phyloP scores from a whole-genome alignment of 768 basidiomycete genomes.

The Tricholoma saponaceum region DNA sequence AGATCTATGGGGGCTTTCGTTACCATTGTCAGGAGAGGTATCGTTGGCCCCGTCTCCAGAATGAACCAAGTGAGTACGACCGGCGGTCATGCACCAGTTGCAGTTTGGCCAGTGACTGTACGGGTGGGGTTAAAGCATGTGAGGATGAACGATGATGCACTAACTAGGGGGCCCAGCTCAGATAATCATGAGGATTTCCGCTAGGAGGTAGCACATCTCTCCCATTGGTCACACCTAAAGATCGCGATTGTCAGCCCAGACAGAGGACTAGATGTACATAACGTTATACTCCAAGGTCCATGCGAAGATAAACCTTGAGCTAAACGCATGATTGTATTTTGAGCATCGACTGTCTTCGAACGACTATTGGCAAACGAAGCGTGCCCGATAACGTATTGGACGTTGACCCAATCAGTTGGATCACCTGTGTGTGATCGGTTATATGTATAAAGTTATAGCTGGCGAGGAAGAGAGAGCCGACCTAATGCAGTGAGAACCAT shows the following conservation, averaged over 20 bases:
- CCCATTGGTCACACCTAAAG: background rate
- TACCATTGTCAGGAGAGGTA: background rate
- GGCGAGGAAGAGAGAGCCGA: background rate
- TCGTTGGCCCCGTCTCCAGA: background rate
- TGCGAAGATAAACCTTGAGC: background rate
- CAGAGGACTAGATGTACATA: background rate
- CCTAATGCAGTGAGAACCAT: background rate
- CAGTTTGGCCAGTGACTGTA: background rate
- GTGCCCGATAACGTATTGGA: background rate
- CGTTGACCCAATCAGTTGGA: background rate
- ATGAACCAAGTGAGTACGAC: background rate
- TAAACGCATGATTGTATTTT: background rate
- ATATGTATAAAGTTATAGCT: too few species aligned
- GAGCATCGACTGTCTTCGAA: background rate
- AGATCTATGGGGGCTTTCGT: background rate
- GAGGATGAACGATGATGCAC: constrained; percentile 32
- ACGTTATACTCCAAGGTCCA: background rate
- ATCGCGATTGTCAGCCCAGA: background rate
- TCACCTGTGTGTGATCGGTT: background rate
- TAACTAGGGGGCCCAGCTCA: constrained; percentile 60
- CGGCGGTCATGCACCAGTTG: background rate
- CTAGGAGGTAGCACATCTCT: background rate
- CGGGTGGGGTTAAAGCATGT: background rate
- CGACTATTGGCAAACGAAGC: background rate
- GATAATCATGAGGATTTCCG: constrained; percentile 40